phyloP scores from a whole-genome alignment of 306 rosid species.

The Carpinus fangiana region DNA sequence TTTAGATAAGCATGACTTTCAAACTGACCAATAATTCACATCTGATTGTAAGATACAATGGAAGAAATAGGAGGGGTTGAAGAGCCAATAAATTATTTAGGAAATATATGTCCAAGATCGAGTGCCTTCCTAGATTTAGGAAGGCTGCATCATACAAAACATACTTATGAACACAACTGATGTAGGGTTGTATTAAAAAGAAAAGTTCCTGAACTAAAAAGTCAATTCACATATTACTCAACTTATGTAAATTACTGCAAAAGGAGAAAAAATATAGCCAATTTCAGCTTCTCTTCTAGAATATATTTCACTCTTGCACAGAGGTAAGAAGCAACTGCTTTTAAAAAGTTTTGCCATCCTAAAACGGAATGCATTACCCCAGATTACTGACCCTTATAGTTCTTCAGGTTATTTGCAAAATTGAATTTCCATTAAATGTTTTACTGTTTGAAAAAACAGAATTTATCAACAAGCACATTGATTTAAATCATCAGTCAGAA shows the following conservation, averaged over 20 bases:
- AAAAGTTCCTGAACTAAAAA: not conserved
- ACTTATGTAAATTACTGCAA: not conserved
- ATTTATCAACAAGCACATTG: not conserved
- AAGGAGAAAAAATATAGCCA: not conserved
- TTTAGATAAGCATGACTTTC: not conserved
- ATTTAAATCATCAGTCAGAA: not conserved
- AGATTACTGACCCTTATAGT: not conserved
- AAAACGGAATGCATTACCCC: not conserved
- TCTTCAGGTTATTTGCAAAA: not conserved
- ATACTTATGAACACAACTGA: not conserved
- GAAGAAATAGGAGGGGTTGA: not conserved
- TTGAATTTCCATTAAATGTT: not conserved
- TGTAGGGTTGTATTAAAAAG: not conserved
- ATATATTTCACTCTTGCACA: not conserved
- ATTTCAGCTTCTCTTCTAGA: not conserved
- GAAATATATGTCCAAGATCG: constrained; percentile 6
- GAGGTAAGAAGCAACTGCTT: not conserved
- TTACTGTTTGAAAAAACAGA: not conserved
- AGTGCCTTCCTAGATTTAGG: not conserved
- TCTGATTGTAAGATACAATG: not conserved
- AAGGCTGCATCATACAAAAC: not conserved
- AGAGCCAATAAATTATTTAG: not conserved
- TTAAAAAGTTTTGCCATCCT: not conserved
- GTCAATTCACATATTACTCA: not conserved
- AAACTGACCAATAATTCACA: not conserved